Evolutionary conservation across 257 asterid genomes (phyloP), one percentile per base, ranked within the genome.

Genomic region (Leonotis leonurus): DNA sequence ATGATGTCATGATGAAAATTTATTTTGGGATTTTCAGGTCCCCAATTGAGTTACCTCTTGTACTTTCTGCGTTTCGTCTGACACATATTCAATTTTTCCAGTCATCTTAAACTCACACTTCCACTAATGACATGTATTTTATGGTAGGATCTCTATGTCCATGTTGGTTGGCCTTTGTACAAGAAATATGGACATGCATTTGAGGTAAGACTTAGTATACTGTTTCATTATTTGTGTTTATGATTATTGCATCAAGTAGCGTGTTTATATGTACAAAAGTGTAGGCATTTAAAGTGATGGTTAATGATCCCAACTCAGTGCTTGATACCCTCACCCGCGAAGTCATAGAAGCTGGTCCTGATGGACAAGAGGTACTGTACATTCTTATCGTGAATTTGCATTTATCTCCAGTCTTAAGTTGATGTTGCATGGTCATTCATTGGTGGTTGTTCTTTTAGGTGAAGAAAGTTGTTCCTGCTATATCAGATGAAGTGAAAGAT

Each of bases 111-210:
- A 48, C 36, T 7, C 54, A 3, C 26, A 26, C 61, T 68, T 70
- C 3, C 18, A 62, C 67, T 72, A 36, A 72, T 50, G 50, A 9
- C 21, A 27, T 64, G 45, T 65, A 60, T 5, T 50, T 46, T 72
- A 24, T 82, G 63, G 55, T 82, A 92, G 99, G 96, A 92, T 73
- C 85, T 89, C 43, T 92, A 92, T 60, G 58, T 92, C 72, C 99
- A 89, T 53, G 86, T 89, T 30, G 95, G 99, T 58, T 85, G 96
- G 99, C 99, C 99, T 35, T 75, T 92, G 63, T 89, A 92, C 86
- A 78, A 76, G 80, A 92, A 85, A 78, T 83, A 85, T 72, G 96
- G 97, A 46, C 99, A 92, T 80, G 97, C 99, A 39, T 89, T 86
- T 79, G 99, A 92, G 97, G 99, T 92, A 73, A 68, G 80, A 46